Percentiles rank a stretch among this genome's conserved stretches.
phyloP scores from a whole-genome alignment of 1,284 basidiomycete species.

The Cerioporus squamosus region DNA sequence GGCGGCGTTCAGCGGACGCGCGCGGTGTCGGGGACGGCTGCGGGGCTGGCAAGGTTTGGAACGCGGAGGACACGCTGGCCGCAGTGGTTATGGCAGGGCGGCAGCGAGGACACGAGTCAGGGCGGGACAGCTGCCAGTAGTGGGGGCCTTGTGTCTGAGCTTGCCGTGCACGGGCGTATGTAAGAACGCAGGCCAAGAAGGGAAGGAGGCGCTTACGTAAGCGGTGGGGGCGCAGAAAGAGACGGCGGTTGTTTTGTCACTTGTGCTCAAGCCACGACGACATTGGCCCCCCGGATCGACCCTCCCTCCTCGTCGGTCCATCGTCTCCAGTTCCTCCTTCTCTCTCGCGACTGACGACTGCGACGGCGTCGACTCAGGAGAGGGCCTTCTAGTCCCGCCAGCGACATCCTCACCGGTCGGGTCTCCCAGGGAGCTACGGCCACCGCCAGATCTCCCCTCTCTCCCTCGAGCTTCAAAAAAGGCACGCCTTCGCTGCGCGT shows the following conservation, averaged over 20 bases:
- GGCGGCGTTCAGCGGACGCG: not conserved
- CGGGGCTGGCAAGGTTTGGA: not conserved
- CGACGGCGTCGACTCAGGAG: constrained; percentile 44
- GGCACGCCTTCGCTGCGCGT: constrained; percentile 93
- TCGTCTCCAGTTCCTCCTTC: constrained; percentile 39
- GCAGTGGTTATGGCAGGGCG: not conserved
- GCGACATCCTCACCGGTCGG: constrained; percentile 34
- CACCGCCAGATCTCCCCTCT: constrained; percentile 42
- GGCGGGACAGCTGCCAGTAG: not conserved
- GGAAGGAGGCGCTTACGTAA: constrained; percentile 27
- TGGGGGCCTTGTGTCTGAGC: not conserved
- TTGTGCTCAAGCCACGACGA: constrained; percentile 35
- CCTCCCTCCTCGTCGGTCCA: constrained; percentile 43
- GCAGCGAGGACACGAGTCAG: not conserved
- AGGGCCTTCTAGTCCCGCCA: constrained; percentile 35
- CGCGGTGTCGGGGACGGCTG: not conserved
- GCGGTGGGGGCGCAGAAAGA: constrained; percentile 17
- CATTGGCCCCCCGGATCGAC: constrained; percentile 49
- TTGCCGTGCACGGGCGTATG: not conserved
- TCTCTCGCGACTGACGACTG: constrained; percentile 46
- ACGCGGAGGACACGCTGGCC: not conserved
- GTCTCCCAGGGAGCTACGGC: constrained; percentile 24
- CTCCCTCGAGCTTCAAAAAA: constrained; percentile 55
- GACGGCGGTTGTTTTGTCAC: constrained; percentile 18
- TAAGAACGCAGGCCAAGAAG: constrained; percentile 6